Conservation (phyloP, 345 rosid species). For the Firmiana major region DNA sequence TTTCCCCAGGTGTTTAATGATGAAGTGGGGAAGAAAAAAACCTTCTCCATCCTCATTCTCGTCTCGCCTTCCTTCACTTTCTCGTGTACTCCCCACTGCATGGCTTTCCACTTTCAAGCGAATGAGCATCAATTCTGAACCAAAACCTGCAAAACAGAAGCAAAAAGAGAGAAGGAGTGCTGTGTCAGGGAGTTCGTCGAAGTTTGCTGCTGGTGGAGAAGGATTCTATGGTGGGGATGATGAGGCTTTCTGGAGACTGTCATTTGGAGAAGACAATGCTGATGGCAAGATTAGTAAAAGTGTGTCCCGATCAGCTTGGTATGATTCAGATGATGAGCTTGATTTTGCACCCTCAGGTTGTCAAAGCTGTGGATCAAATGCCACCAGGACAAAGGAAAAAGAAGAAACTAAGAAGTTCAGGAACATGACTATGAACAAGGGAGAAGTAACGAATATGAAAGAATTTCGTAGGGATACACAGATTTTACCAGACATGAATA, state of each 20-base stretch:
- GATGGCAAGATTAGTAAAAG: slow-evolving; percentile 22
- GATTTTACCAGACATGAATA: slow-evolving; percentile 24
- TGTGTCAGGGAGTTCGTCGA: slow-evolving; percentile 23
- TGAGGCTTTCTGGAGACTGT: slow-evolving; percentile 55
- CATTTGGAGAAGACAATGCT: slow-evolving; percentile 41
- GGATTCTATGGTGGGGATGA: slow-evolving; percentile 42
- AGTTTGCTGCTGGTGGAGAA: slow-evolving; percentile 26
- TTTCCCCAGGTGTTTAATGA: slow-evolving; percentile 11
- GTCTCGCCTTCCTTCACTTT: slow-evolving; percentile 39
- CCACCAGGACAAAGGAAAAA: slow-evolving; percentile 20
- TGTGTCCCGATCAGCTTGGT: slow-evolving; percentile 22
- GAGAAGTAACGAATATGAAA: slow-evolving; percentile 42
- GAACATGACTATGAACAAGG: slow-evolving; percentile 46
- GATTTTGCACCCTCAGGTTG: slow-evolving; percentile 22
- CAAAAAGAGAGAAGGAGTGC: slow-evolving; percentile 29
- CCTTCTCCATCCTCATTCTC: slow-evolving; percentile 27
- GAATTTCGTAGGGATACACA: slow-evolving; percentile 29
- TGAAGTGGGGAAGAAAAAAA: slow-evolving; percentile 71
- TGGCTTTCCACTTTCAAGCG: slow-evolving; percentile 69
- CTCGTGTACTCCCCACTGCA: slow-evolving; percentile 45
- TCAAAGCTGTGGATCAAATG: slow-evolving; percentile 31
- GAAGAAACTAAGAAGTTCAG: slow-evolving; percentile 35
- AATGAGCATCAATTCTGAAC: slow-evolving; percentile 36
- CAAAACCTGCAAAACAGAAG: slow-evolving; percentile 34
- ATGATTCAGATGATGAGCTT: slow-evolving; percentile 29